Base-by-base conservation (phyloP, 225 moss, liverwort and hornwort species). In the Sphagnum contortum region DNA sequence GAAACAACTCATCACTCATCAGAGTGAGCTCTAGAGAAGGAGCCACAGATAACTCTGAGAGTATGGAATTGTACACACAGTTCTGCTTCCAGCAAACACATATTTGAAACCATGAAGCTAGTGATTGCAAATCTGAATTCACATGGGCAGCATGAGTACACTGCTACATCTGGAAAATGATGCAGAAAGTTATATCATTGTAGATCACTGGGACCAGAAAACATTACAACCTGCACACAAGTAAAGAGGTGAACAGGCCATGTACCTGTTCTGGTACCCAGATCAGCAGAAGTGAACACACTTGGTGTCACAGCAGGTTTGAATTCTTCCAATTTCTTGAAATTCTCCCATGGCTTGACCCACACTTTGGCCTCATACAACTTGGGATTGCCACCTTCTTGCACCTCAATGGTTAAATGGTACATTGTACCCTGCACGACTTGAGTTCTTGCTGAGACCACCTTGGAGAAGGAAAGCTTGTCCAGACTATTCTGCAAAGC, bases 331-430 rank as follows among this genome's bases (percentile, higher is more conserved):
- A 87, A 66, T 48, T 69, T 71, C 78, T 80, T 87, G 65, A 71
- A 58, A 2, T 65, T 76, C 46, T 67, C 83, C 48, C 87, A 80
- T 1, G 80, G 80, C 76, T 83, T 87, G 61, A 65, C 80, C 87
- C 78, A 87, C 73, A 87, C 87, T 72, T 83, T 83, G 53, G 83
- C 87, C 49, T 83, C 78, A 4, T 83, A 87, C 10, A 77, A 71
- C 73, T 78, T 83, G 45, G 77, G 70, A 63, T 73, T 12, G 72
- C 70, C 69, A 59, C 64, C 62, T 73, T 87, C 77, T 61, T 75
- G 73, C 55, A 83, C 87, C 76, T 87, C 87, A 3, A 87, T 48
- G 50, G 83, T 83, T 49, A 87, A 3, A 60, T 87, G 75, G 72
- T 80, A 87, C 80, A 80, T 54, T 12, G 73, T 62, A 2, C 87